Conservation (phyloP, 805 yeast genomes). For the Schizosaccharomyces octosporus region DNA sequence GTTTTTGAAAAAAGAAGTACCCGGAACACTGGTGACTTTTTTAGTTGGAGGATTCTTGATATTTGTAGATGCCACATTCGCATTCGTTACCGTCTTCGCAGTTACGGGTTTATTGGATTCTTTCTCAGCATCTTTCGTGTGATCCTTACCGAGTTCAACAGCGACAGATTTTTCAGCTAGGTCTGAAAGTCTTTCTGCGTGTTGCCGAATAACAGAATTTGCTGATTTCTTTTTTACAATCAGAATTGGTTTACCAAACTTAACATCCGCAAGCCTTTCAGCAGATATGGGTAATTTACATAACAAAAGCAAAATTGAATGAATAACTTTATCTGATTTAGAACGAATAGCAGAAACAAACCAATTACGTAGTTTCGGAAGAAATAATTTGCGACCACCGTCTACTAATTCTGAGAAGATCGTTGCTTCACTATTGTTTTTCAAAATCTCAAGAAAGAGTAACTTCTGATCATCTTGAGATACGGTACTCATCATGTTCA, state of each 20-base stretch:
- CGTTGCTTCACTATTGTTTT: neutral
- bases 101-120: neutral
- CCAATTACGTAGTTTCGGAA: neutral
- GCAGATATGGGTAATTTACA: neutral
- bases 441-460: neutral
- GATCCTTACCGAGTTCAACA: neutral
- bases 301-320: neutral
- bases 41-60: neutral
- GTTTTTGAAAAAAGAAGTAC: neutral
- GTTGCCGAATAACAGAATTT: neutral
- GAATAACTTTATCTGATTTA: neutral
- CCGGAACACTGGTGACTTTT: neutral
- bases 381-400: neutral
- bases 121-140: neutral
- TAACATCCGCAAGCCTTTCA: neutral
- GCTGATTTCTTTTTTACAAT: neutral
- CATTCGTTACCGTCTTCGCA: neutral
- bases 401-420: neutral
- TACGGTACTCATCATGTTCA: neutral
- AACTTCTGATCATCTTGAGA: neutral
- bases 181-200: neutral
- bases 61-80: neutral
- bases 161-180: neutral
- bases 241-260: neutral
- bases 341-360: constrained; percentile 1